These are phyloP conservation scores for Candida schatavii DNA, from an alignment of 805 yeast species.

Conservation along the genomic window DNA sequence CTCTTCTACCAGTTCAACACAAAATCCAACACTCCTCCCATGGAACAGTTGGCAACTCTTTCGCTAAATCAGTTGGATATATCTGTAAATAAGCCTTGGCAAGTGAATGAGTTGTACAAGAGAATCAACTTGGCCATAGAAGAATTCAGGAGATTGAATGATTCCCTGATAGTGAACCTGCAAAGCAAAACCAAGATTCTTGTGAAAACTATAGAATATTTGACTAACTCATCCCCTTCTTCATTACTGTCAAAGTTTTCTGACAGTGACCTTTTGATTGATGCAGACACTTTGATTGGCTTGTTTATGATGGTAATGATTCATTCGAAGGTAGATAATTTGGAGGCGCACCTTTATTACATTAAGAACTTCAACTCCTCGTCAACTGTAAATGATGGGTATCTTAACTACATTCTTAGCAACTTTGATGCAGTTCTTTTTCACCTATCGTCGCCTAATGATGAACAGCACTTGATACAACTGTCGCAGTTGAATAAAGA, in stretches of 20 bases:
- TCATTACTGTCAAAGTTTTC: conserved; percentile 3
- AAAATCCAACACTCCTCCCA: conserved; percentile 10
- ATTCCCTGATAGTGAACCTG: conserved; percentile 38
- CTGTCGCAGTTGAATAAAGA: conserved; percentile 47
- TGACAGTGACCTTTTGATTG: conserved; percentile 41
- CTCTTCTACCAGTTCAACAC: conserved; percentile 32
- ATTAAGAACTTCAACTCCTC: conserved; percentile 55
- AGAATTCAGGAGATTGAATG: conserved; percentile 48
- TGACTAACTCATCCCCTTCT: conserved; percentile 36
- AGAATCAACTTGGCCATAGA: conserved; percentile 50
- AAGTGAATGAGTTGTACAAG: conserved; percentile 29
- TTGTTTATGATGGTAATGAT: conserved; percentile 68
- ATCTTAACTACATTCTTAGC: conserved; percentile 72
- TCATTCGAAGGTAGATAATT: conserved; percentile 53
- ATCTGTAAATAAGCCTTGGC: conserved; percentile 40
- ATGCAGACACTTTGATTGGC: conserved; percentile 80
- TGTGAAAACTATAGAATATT: conserved; percentile 46
- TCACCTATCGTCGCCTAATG: conserved; percentile 41
- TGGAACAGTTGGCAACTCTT: conserved; percentile 34
- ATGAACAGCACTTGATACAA: conserved; percentile 30
- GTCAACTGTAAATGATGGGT: conserved; percentile 45
- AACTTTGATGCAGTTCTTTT: conserved; percentile 79
- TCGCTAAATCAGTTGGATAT: conserved; percentile 53
- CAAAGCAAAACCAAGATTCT: conserved; percentile 48
- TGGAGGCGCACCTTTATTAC: conserved; percentile 65